These are phyloP conservation scores for Penicillium maclennaniae DNA, from an alignment of 495 filamentous ascomycete species.

Conservation along the genomic window DNA sequence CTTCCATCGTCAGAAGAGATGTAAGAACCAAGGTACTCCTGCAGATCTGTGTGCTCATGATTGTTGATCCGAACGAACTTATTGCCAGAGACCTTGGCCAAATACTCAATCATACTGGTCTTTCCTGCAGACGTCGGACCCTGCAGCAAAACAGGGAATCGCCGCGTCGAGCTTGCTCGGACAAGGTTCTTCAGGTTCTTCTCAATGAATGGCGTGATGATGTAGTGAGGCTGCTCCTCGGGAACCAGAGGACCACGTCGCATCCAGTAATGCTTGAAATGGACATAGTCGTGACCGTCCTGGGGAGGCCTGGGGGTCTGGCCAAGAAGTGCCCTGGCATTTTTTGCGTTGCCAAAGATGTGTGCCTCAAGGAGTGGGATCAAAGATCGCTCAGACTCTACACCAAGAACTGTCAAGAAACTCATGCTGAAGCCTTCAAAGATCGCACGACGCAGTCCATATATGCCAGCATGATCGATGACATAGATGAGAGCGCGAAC, in stretches of 20 bases:
- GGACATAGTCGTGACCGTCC: slow-evolving; percentile 76
- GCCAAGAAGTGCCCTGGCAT: slow-evolving; percentile 63
- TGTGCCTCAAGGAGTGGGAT: slow-evolving; percentile 77
- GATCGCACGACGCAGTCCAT: slow-evolving; percentile 80
- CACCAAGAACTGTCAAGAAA: slow-evolving; percentile 80
- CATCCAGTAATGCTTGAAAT: slow-evolving; percentile 92
- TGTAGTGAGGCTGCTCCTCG: slow-evolving; percentile 81
- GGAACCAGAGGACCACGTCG: slow-evolving; percentile 61
- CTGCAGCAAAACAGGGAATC: slow-evolving; percentile 93
- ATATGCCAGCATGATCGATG: slow-evolving; percentile 74
- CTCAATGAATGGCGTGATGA: slow-evolving; percentile 92
- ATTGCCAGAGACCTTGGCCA: slow-evolving; percentile 92
- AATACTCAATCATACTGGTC: slow-evolving; percentile 98
- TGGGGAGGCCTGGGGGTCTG: slow-evolving; percentile 69
- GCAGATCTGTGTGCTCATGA: slow-evolving; percentile 96
- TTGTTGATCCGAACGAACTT: slow-evolving; percentile 99
- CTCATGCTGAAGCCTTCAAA: slow-evolving; percentile 99
- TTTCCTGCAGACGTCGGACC: slow-evolving; percentile 96
- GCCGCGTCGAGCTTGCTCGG: slow-evolving; percentile 81
- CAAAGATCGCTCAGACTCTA: slow-evolving; percentile 71
- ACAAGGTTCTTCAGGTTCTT: slow-evolving; percentile 92
- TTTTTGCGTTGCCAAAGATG: slow-evolving; percentile 64
- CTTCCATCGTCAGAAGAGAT: slow-evolving; percentile 79
- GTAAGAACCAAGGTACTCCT: slow-evolving; percentile 96
- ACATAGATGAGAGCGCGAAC: slow-evolving; percentile 87